Evolutionary conservation across 805 yeast species (phyloP), one percentile per base, ranked within the genome.

Genomic region (Pichia eremophila): DNA sequence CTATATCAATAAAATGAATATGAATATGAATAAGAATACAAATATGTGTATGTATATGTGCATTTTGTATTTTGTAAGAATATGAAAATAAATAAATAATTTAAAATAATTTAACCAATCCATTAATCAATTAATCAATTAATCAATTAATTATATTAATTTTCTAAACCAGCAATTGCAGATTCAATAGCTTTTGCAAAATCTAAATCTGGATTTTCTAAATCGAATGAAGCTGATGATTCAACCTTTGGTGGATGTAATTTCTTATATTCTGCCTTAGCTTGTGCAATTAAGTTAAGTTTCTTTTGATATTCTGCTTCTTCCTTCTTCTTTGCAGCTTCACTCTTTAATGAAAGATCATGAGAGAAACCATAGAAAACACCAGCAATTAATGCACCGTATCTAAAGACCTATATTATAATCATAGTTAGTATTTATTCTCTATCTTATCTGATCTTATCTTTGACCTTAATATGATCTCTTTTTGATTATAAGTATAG

Each of bases 201-300:
- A 66, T 90, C 98, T 67, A 88, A 77, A 71, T 89, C 84, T 56
- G 95, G 93, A 69, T 89, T 95, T 61, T 87, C 91, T 65, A 89
- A 74, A 70, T 90, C 77, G 56, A 82, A 65, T 46, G 78, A 75
- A 43, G 71, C 57, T 14, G 36, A 34, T 49, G 73, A 73, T 37
- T 65, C 66, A 46, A 65, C 65, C 56, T 72, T 71, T 51, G 74
- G 70, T 48, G 70, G 67, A 57, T 71, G 63, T 61, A 79, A 69
- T 68, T 78, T 83, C 57, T 87, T 89, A 70, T 76, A 91, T 71
- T 86, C 90, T 46, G 83, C 84, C 74, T 86, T 89, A 57, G 98
- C 99, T 68, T 88, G 84, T 51, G 74, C 79, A 60, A 91, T 85
- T 64, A 90, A 78, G 60, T 83, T 80, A 67, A 79, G 77, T 67